These are phyloP conservation scores for Solanum ossicruentum DNA, from an alignment of 257 asterid genomes.

Conservation along the genomic window DNA sequence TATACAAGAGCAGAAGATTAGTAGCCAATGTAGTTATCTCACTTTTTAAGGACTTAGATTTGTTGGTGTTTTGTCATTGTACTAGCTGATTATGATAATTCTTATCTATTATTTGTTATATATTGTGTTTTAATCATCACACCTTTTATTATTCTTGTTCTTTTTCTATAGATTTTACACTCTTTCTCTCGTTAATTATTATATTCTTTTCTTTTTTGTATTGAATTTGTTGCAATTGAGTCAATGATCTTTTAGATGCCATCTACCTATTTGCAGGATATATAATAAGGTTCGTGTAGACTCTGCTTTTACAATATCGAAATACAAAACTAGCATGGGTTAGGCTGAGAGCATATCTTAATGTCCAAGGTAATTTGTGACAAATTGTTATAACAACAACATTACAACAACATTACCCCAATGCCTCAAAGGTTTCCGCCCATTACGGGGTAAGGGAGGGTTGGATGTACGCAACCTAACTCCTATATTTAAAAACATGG, in stretches of 20 bases:
- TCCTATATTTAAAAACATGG: too few species aligned
- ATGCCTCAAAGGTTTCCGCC: too few species aligned
- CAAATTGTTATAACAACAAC: neutral
- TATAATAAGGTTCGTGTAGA: fast-evolving
- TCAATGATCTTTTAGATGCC: neutral
- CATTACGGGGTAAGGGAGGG: too few species aligned
- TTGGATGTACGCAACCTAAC: too few species aligned
- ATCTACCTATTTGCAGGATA: neutral
- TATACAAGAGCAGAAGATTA: neutral
- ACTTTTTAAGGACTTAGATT: neutral
- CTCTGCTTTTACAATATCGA: neutral
- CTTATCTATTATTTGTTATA: neutral
- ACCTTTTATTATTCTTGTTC: neutral
- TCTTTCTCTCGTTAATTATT: neutral
- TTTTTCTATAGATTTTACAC: neutral
- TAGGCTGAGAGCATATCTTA: neutral
- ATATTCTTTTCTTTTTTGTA: neutral
- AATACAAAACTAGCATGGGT: neutral
- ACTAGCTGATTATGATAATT: neutral
- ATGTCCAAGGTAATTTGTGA: constrained; percentile 3
- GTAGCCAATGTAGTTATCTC: neutral
- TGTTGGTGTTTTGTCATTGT: neutral
- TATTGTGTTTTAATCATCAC: neutral
- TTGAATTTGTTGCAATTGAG: too few species aligned
- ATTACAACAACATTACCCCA: too few species aligned